Evolutionary conservation across 2,329 filamentous ascomycete genomes (phyloP), one percentile per base, ranked within the genome.

Genomic region (Pseudogymnoascus sp.): DNA sequence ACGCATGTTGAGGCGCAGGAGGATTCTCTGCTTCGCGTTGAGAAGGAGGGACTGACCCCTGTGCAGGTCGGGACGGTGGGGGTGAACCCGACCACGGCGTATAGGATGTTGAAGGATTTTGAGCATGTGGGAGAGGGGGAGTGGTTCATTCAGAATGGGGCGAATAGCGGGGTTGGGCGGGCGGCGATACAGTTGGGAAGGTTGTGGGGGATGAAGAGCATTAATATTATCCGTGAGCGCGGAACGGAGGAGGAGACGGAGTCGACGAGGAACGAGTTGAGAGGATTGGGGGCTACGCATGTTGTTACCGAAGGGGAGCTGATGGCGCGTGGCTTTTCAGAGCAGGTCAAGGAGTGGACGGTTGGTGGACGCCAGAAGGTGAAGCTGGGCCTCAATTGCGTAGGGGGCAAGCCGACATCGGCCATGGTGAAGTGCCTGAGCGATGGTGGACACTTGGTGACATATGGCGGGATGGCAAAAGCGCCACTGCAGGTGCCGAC

Each of bases 141-240:
- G 63, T 99, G 93, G 93, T 91, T 97, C 72, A 87, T 99, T 55
- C 95, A 99, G 77, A 99, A 99, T 74, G 95, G 93, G 6, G 95
- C 93, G 40, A 99, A 99, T 76, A 91, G 87, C 43, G 95, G 92
- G 9, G 95, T 99, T 14, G 95, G 95, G 1, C 81, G 95, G 40
- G 90, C 93, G 2, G 93, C 91, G 9, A 95, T 97, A 67, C 95
- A 99, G 77, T 80, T 99, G 1, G 93, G 85, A 1, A 82, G 79
- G 69, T 81, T 91, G 61, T 97, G 93, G 93, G 93, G 93, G 0
- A 83, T 95, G 71, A 88, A 91, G 71, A 96, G 89, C 72, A 89
- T 99, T 75, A 97, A 97, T 73, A 82, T 99, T 23, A 81, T 99
- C 41, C 85, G 95, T 11, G 87, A 89, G 66, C 81, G 95, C 18